Conservation (phyloP, 345 rosid species). For the Excoecaria agallocha region DNA sequence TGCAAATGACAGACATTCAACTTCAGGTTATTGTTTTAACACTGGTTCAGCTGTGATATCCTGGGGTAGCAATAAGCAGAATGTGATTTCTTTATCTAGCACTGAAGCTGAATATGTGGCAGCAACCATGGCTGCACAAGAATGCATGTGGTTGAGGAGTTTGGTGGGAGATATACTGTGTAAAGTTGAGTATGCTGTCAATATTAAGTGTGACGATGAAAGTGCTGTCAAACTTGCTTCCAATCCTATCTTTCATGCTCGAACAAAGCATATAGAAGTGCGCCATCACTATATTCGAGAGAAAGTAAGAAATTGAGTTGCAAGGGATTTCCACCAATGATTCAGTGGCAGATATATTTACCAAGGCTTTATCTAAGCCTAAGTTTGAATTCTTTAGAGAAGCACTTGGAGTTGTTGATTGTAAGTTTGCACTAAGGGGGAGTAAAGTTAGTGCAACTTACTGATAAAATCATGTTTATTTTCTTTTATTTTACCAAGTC, state of each 20-base stretch:
- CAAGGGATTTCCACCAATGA: not conserved
- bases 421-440: not conserved
- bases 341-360: not conserved
- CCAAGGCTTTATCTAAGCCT: not conserved
- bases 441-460: not conserved
- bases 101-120: too few species aligned
- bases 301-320: not conserved
- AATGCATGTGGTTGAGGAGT: constrained; percentile 10
- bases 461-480: too few species aligned
- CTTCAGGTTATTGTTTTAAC: not conserved
- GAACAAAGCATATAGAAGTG: constrained; percentile 5
- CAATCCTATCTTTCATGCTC: constrained; percentile 7
- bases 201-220: constrained; percentile 12
- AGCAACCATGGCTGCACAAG: not conserved
- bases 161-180: constrained; percentile 5
- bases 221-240: not conserved
- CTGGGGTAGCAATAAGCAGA: too few species aligned
- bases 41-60: too few species aligned
- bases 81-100: too few species aligned
- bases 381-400: not conserved
- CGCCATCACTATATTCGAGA: not conserved
- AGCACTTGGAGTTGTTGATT: not conserved
- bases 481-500: too few species aligned
- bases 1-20: not conserved
- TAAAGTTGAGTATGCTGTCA: not conserved